These are phyloP conservation scores for Colletotrichum neosansevieriae DNA, from an alignment of 2,329 filamentous ascomycete genomes.

Conservation along the genomic window DNA sequence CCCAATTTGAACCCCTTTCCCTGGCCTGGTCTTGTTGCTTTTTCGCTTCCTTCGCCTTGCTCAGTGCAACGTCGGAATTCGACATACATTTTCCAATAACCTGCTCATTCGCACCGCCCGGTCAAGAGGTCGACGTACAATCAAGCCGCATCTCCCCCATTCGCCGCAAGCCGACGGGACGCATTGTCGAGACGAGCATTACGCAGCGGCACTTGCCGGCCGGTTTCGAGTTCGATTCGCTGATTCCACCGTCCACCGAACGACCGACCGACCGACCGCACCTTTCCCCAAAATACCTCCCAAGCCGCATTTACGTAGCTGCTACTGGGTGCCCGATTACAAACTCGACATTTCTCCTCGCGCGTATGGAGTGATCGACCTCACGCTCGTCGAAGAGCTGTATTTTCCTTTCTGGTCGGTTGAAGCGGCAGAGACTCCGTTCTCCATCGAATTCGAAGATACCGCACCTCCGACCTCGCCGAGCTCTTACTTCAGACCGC, in stretches of 20 bases:
- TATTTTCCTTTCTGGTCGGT: background rate
- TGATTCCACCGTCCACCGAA: slow-evolving; percentile 21
- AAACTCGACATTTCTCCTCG: slow-evolving; percentile 15
- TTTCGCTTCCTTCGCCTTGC: slow-evolving; percentile 1
- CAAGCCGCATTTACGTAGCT: slow-evolving; percentile 6
- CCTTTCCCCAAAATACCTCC: background rate
- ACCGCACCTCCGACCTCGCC: background rate
- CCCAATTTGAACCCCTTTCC: slow-evolving; percentile 37
- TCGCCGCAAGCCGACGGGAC: slow-evolving; percentile 6
- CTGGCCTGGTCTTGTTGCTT: slow-evolving; percentile 18
- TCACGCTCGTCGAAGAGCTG: slow-evolving; percentile 31
- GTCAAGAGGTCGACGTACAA: background rate
- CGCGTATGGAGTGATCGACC: slow-evolving; percentile 38
- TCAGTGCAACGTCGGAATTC: slow-evolving; percentile 35
- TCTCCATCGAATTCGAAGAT: slow-evolving; percentile 7
- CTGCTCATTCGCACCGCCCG: no score
- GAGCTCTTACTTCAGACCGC: slow-evolving; percentile 18
- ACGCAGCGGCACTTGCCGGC: slow-evolving; percentile 35
- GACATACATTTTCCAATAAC: slow-evolving; percentile 7
- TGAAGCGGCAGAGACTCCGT: background rate
- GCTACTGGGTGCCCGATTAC: slow-evolving; percentile 25
- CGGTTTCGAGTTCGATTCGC: slow-evolving; percentile 37
- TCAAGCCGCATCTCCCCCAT: background rate
- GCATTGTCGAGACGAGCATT: slow-evolving; percentile 21
- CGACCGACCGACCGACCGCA: slow-evolving; percentile 13